These are phyloP conservation scores for Neurospora terricola DNA, from an alignment of 495 filamentous ascomycete species.

Conservation along the genomic window DNA sequence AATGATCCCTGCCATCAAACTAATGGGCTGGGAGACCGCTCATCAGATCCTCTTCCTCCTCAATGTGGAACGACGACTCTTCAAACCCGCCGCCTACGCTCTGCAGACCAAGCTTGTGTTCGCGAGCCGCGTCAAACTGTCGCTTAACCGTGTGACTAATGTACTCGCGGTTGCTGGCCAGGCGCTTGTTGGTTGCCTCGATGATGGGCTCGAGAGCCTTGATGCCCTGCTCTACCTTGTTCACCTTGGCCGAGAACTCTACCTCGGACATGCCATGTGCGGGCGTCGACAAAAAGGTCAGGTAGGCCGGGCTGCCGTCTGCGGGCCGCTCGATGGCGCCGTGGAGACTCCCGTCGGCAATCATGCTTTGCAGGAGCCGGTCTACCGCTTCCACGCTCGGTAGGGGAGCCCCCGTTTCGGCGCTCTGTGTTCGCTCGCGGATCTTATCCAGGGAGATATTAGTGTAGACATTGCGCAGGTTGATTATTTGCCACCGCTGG, in stretches of 20 bases:
- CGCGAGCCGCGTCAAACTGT: conserved; percentile 10
- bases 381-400: conserved; percentile 36
- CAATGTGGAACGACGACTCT: neutral
- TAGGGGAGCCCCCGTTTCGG: conserved; percentile 40
- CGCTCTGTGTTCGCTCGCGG: conserved; percentile 36
- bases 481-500: conserved; percentile 40
- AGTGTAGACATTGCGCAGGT: conserved; percentile 35
- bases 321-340: conserved; percentile 42
- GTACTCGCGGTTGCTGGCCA: conserved; percentile 53
- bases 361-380: conserved; percentile 42
- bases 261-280: conserved; percentile 33
- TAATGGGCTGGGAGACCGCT: neutral
- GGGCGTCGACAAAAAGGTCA: conserved; percentile 25
- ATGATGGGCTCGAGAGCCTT: conserved; percentile 32
- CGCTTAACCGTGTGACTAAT: conserved; percentile 38
- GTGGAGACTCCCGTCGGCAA: conserved; percentile 43
- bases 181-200: conserved; percentile 39
- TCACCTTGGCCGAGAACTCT: conserved; percentile 34
- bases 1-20: neutral
- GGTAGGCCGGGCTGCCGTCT: conserved; percentile 24
- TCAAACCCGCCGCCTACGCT: neutral
- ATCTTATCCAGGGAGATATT: conserved; percentile 44
- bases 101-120: neutral
- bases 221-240: conserved; percentile 31
- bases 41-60: neutral